Evolutionary conservation across 129 eudicot species (phyloP).

Genomic region (Artemisia tridentata): DNA sequence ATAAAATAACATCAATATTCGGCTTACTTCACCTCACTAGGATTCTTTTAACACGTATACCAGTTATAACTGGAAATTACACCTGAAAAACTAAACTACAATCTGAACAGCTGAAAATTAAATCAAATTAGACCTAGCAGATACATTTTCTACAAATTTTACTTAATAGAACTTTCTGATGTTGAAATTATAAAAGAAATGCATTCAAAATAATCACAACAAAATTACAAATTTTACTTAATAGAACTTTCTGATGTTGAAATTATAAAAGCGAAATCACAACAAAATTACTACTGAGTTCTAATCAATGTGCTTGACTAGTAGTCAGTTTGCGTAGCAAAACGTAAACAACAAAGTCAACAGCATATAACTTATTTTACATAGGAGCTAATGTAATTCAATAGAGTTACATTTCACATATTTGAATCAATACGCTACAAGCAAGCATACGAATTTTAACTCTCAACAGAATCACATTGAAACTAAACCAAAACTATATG

Average conservation of each 20-base stretch:
- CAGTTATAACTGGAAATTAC: not conserved
- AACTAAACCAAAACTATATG: no score
- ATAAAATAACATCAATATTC: not conserved
- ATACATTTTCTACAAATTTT: not conserved
- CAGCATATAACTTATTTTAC: not conserved
- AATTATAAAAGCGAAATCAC: conserved; percentile 1
- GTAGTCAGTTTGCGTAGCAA: not conserved
- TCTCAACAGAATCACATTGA: not conserved
- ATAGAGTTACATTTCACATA: conserved; percentile 13
- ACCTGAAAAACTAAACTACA: conserved; percentile 14
- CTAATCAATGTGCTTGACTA: not conserved
- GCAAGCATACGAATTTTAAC: not conserved
- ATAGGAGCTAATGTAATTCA: conserved; percentile 1
- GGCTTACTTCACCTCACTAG: not conserved
- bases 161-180: not conserved
- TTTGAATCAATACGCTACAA: not conserved
- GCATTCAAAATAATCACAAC: not conserved
- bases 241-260: conserved; percentile 2
- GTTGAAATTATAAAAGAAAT: conserved; percentile 15
- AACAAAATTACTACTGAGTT: conserved; percentile 8
- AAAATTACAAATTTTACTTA: not conserved
- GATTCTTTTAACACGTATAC: not conserved
- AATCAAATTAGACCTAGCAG: not conserved
- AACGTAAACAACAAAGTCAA: conserved; percentile 12
- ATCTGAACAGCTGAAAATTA: not conserved